Evolutionary conservation across 495 filamentous ascomycete genomes (phyloP).

Genomic region (Usnea hakonensis): DNA sequence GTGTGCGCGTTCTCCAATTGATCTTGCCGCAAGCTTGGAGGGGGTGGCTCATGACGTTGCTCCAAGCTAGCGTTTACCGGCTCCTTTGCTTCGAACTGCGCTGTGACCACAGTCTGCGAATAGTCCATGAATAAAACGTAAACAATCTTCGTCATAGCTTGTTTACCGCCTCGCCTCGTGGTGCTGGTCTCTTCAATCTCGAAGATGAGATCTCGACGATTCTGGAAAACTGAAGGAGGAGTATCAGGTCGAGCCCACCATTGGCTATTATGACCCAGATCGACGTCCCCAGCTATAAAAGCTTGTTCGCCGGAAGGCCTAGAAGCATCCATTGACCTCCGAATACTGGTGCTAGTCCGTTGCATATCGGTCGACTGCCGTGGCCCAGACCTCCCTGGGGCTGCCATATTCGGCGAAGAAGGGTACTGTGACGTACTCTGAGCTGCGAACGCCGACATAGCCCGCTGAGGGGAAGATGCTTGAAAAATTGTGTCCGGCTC

Average conservation of each 20-base stretch:
- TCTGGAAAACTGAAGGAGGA: slow-evolving; percentile 73
- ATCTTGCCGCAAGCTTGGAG: slow-evolving; percentile 79
- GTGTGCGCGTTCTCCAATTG: slow-evolving; percentile 80
- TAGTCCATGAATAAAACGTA: slow-evolving; percentile 90
- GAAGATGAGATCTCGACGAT: slow-evolving; percentile 72
- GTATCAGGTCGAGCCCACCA: slow-evolving; percentile 80
- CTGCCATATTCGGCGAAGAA: slow-evolving; percentile 38
- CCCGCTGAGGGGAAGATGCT: slow-evolving; percentile 36
- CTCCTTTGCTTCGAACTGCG: slow-evolving; percentile 69
- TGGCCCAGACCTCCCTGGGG: slow-evolving; percentile 35
- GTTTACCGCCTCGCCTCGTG: slow-evolving; percentile 59
- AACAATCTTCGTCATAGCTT: slow-evolving; percentile 65
- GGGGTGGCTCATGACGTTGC: slow-evolving; percentile 82
- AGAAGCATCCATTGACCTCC: slow-evolving; percentile 66
- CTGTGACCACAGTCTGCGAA: slow-evolving; percentile 84
- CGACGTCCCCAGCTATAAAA: slow-evolving; percentile 79
- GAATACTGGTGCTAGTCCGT: slow-evolving; percentile 40
- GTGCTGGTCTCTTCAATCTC: slow-evolving; percentile 74
- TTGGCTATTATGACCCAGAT: slow-evolving; percentile 58
- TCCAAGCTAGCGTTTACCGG: slow-evolving; percentile 63
- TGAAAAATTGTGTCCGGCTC: slow-evolving; percentile 48
- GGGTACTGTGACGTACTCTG: slow-evolving; percentile 17
- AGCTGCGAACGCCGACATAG: slow-evolving; percentile 23
- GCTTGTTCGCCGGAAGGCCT: slow-evolving; percentile 61
- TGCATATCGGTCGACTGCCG: slow-evolving; percentile 66